These are phyloP conservation scores for Rhodotorula graminis DNA, from an alignment of 768 basidiomycete genomes.

Conservation along the genomic window DNA sequence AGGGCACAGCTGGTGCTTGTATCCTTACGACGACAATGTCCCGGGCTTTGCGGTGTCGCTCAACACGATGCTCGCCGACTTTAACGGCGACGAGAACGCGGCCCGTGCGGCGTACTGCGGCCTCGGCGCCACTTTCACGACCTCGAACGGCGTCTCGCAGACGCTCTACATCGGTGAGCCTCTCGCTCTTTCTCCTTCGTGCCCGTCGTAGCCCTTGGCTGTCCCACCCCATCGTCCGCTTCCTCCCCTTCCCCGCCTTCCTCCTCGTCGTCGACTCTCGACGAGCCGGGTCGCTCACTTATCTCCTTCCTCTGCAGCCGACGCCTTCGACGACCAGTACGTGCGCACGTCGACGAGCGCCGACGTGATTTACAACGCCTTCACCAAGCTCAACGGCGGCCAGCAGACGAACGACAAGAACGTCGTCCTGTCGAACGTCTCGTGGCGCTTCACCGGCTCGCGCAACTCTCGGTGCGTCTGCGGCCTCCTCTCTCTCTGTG, in stretches of 20 bases:
- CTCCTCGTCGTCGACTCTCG: background rate
- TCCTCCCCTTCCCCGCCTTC: background rate
- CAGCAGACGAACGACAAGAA: constrained; percentile 35
- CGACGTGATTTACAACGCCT: constrained; percentile 29
- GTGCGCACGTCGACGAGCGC: constrained; percentile 24
- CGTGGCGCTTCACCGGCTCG: constrained; percentile 39
- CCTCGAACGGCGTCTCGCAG: constrained; percentile 23
- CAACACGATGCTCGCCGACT: constrained; percentile 37
- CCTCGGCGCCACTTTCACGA: constrained; percentile 30
- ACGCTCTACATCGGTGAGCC: constrained; percentile 24
- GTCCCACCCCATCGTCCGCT: too few relatives aligned
- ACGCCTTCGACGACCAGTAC: constrained; percentile 39
- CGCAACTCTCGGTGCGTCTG: constrained; percentile 11
- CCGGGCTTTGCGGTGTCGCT: constrained; percentile 38
- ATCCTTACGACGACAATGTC: constrained; percentile 29
- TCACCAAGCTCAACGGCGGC: constrained; percentile 21
- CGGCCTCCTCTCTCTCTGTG: background rate
- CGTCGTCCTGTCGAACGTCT: constrained; percentile 29
- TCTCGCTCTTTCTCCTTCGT: too few relatives aligned
- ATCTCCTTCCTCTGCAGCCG: background rate
- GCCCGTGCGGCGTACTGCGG: constrained; percentile 41
- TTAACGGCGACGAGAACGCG: constrained; percentile 21
- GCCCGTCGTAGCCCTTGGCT: too few relatives aligned
- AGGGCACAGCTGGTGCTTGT: constrained; percentile 35
- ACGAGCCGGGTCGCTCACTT: background rate